phyloP scores from a whole-genome alignment of 768 basidiomycete genomes.

The Trametes cinnabarina region DNA sequence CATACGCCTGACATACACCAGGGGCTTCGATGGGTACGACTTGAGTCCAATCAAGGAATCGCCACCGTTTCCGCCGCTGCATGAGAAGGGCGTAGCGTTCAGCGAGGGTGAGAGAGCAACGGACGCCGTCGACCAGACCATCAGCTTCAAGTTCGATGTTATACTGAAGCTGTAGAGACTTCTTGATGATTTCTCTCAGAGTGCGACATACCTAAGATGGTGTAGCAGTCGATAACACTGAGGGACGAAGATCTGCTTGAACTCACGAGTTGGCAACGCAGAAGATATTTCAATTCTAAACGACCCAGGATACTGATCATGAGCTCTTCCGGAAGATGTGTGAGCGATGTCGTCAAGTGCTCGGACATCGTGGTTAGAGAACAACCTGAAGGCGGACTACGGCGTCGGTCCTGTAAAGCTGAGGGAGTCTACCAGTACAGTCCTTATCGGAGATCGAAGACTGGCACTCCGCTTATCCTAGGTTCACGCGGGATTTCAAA shows the following conservation, averaged over 20 bases:
- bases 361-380: too few relatives aligned
- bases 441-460: too few relatives aligned
- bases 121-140: slow-evolving; percentile 27
- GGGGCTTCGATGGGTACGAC: slow-evolving; percentile 30
- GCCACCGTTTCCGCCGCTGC: slow-evolving; percentile 38
- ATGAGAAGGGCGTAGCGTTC: slow-evolving; percentile 36
- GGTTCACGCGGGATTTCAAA: too few relatives aligned
- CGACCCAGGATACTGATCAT: slow-evolving; percentile 16
- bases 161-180: slow-evolving; percentile 31
- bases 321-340: slow-evolving; percentile 24
- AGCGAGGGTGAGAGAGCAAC: slow-evolving; percentile 19
- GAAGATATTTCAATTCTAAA: slow-evolving; percentile 17
- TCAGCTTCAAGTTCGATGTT: slow-evolving; percentile 33
- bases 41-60: slow-evolving; percentile 28
- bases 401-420: too few relatives aligned
- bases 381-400: too few relatives aligned
- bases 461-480: too few relatives aligned
- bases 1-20: slow-evolving; percentile 49
- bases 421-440: too few relatives aligned
- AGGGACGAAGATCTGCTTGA: not conserved
- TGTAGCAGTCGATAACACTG: not conserved
- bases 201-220: slow-evolving; percentile 25
- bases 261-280: slow-evolving; percentile 18
- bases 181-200: slow-evolving; percentile 19
- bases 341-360: too few relatives aligned